Evolutionary conservation across 805 yeast genomes (phyloP), one percentile per base, ranked within the genome.

Genomic region (Millerozyma acaciae): DNA sequence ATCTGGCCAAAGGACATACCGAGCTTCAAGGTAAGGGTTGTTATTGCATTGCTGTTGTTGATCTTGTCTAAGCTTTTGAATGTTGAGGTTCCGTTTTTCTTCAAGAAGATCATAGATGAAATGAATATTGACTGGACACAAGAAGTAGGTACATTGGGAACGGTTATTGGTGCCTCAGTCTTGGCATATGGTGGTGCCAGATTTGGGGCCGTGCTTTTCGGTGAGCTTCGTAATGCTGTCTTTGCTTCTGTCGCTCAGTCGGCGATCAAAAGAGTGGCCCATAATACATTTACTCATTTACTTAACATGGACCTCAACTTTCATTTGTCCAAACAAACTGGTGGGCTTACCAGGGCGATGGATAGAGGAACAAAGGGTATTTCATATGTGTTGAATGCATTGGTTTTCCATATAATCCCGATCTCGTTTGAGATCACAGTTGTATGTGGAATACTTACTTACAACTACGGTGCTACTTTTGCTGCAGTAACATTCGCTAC

Each of bases 281-380:
- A 79, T 30, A 85, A 84, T 51, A 88, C 97, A 1, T 93, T 90
- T 57, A 70, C 66, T 27, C 97, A 90, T 56, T 64, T 93, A 33
- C 69, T 93, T 57, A 77, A 76, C 47, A 69, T 93, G 57, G 98
- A 93, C 60, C 63, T 89, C 34, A 83, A 86, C 14, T 93, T 90
- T 73, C 98, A 93, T 57, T 61, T 93, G 25, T 73, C 90, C 8
- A 71, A 89, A 45, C 97, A 93, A 57, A 93, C 98, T 0, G 98
- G 98, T 44, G 97, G 96, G 0, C 61, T 93, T 21, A 90, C 97
- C 0, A 70, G 98, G 40, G 97, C 97, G 2, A 93, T 93, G 50
- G 98, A 93, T 51, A 70, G 98, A 43, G 98, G 98, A 57, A 90
- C 97, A 1, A 90, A 93, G 49, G 98, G 98, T 65, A 90, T 93